Percentiles rank a stretch among this genome's conserved stretches.
Evolutionary conservation across 1,139 yeast species (phyloP).

Genomic region (Geotrichum bryndzae): DNA sequence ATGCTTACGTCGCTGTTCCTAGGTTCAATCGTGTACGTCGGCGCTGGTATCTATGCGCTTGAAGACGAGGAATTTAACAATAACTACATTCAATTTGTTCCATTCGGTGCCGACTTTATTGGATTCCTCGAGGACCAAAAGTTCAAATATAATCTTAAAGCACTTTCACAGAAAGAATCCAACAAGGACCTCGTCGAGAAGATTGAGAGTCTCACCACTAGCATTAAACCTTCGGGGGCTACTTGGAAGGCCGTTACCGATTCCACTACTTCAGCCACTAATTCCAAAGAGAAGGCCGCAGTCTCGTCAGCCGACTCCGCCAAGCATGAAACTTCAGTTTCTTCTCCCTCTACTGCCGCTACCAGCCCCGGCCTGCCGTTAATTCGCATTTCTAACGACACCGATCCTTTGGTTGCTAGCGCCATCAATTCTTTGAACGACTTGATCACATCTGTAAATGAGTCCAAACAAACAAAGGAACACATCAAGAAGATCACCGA

Average conservation of each 20-base stretch:
- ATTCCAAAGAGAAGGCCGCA: background rate
- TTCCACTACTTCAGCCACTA: background rate
- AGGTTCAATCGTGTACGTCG: conserved; percentile 32
- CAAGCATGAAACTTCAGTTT: background rate
- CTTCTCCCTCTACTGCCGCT: conserved; percentile 4
- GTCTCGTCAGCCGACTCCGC: background rate
- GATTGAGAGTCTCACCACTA: background rate
- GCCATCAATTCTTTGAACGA: conserved; percentile 50
- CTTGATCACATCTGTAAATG: conserved; percentile 48
- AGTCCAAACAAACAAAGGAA: conserved; percentile 32
- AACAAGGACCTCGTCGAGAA: background rate
- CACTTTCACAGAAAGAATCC: background rate
- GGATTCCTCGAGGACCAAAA: conserved; percentile 45
- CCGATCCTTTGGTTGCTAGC: conserved; percentile 45
- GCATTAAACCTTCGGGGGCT: conserved; percentile 2
- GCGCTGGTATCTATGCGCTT: conserved; percentile 37
- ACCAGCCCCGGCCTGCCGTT: conserved; percentile 23
- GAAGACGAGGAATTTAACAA: conserved; percentile 38
- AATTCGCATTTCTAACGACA: conserved; percentile 29
- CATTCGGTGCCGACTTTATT: conserved; percentile 51
- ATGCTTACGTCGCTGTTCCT: conserved; percentile 27
- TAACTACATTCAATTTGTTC: conserved; percentile 53
- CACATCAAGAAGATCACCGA: conserved; percentile 28
- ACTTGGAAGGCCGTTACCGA: conserved; percentile 21
- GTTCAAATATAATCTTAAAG: conserved; percentile 30